A percentile compares a stretch with the other conserved stretches of the same genome.
These are phyloP conservation scores for Wilcoxina mikolae DNA, from an alignment of 495 filamentous ascomycete genomes.

Conservation along the genomic window DNA sequence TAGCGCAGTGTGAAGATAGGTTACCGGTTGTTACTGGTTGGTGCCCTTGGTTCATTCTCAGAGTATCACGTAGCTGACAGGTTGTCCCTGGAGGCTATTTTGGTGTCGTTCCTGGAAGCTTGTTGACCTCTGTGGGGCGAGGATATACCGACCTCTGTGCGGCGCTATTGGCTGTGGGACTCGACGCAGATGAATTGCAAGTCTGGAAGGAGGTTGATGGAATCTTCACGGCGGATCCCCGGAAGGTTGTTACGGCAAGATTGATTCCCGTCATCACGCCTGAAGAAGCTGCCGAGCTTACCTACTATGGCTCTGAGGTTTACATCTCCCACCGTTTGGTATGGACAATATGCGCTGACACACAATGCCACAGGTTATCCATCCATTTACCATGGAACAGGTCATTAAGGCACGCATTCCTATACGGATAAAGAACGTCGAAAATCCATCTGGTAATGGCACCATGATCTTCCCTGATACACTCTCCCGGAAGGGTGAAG, in stretches of 20 bases:
- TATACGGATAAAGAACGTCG: slow-evolving; percentile 97
- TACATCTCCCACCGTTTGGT: background rate
- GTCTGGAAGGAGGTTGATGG: slow-evolving; percentile 90
- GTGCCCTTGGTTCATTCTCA: slow-evolving; percentile 5
- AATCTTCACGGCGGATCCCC: slow-evolving; percentile 75
- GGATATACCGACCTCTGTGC: slow-evolving; percentile 85
- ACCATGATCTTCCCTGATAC: slow-evolving; percentile 55
- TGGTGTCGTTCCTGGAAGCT: slow-evolving; percentile 53
- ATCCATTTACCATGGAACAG: slow-evolving; percentile 97
- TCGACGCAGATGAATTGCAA: slow-evolving; percentile 63
- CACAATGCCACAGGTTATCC: slow-evolving; percentile 53
- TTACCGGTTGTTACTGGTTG: slow-evolving; percentile 55
- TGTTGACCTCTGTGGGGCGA: slow-evolving; percentile 54
- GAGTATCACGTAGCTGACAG: background rate
- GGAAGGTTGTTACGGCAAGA: slow-evolving; percentile 68
- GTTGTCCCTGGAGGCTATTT: slow-evolving; percentile 49
- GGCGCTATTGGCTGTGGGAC: slow-evolving; percentile 61
- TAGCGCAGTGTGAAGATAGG: slow-evolving; percentile 51
- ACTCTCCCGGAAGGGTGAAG: slow-evolving; percentile 23
- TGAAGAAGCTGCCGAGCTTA: slow-evolving; percentile 74
- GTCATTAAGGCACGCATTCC: slow-evolving; percentile 69
- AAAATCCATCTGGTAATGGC: slow-evolving; percentile 74
- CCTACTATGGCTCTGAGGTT: slow-evolving; percentile 61
- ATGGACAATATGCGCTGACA: background rate
- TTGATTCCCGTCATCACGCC: slow-evolving; percentile 64